Conservation (phyloP, 306 rosid genomes). For the Prinsepia uniflora region DNA sequence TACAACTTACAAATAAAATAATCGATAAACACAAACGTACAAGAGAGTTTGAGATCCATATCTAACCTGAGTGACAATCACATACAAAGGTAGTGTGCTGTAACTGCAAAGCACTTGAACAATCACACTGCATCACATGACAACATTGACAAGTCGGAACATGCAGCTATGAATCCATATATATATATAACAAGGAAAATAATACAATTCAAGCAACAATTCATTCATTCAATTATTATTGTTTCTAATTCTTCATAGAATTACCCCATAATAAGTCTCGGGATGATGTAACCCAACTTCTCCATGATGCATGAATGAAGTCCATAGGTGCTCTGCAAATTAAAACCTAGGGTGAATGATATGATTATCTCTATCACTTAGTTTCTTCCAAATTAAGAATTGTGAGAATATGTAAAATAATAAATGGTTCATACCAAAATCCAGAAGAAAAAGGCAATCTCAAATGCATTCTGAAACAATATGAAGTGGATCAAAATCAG, state of each 20-base stretch:
- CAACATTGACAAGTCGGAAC: no score
- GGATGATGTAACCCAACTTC: slow-evolving; percentile 52
- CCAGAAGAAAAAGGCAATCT: slow-evolving; percentile 96
- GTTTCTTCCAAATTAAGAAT: not conserved
- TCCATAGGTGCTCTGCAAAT: slow-evolving; percentile 70
- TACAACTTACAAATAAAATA: not conserved
- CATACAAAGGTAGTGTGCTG: slow-evolving; percentile 77
- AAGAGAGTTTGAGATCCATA: not conserved
- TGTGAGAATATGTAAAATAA: not conserved
- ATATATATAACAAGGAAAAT: no score
- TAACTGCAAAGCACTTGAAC: slow-evolving; percentile 97
- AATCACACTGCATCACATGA: slow-evolving; percentile 42
- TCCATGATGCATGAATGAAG: slow-evolving; percentile 85
- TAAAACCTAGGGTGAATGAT: no score
- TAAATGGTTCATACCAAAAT: slow-evolving; percentile 48
- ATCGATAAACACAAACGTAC: not conserved
- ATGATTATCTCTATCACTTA: not conserved
- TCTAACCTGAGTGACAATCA: slow-evolving; percentile 73
- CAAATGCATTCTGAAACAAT: slow-evolving; percentile 86
- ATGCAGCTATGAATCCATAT: no score
- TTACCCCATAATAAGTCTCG: slow-evolving; percentile 87
- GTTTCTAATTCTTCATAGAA: not conserved
- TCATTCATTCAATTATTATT: no score
- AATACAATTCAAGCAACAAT: not conserved
- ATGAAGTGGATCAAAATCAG: slow-evolving; percentile 80